Evolutionary conservation across 2,329 filamentous ascomycete genomes (phyloP), one percentile per base, ranked within the genome.

Genomic region (Hyphodiscus sp.): DNA sequence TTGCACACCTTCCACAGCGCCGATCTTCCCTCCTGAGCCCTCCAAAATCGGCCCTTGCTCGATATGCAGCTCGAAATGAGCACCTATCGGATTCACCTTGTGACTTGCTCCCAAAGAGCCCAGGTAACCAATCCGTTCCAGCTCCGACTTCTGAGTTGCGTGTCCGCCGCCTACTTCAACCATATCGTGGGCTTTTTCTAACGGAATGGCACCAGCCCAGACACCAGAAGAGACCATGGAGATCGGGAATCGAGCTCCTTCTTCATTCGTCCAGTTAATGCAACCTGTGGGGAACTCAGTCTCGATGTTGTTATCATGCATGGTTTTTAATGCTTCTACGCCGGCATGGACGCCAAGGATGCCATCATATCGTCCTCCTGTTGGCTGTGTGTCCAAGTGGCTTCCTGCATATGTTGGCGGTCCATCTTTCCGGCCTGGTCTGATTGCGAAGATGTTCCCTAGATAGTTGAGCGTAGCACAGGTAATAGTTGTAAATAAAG

Each of bases 21-120:
- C 84, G 49, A 92, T 77, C 51, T 83, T 82, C 59, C 83, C 77
- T 23, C 76, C 71, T 26, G 78, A 75, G 16, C 76, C 76, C 63
- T 91, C 83, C 1, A 95, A 76, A 33, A 89, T 80, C 0, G 88
- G 87, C 0, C 88, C 88, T 67, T 95, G 90, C 67, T 95, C 89
- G 50, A 92, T 92, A 65, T 94, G 89, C 10, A 94, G 76, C 68
- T 92, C 88, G 63, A 92, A 91, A 68, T 92, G 87, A 0, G 86
- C 87, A 0, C 81, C 85, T 70, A 91, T 82, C 0, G 85, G 86
- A 16, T 77, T 80, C 30, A 75, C 72, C 57, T 77, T 73, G 66
- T 85, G 75, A 50, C 75, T 81, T 20, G 80, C 79, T 9, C 78
- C 75, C 0, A 75, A 70, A 0, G 69, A 60, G 15, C 87, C 88